These are phyloP conservation scores for Aspergillus nidulans DNA, from an alignment of 495 filamentous ascomycete genomes.

Conservation along the genomic window DNA sequence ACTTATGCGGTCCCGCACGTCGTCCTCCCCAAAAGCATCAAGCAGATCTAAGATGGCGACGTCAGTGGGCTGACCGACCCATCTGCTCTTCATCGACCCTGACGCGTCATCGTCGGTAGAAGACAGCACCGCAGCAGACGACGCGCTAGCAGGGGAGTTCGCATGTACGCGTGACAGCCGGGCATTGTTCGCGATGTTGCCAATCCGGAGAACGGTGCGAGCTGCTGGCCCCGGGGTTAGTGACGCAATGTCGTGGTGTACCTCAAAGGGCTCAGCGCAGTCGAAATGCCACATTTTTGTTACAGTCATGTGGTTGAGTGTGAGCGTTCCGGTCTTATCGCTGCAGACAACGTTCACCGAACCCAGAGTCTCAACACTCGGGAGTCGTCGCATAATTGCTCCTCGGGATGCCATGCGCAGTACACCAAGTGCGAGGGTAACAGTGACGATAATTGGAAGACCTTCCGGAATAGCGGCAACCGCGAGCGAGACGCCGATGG, in stretches of 20 bases:
- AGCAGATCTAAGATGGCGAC: conserved; percentile 91
- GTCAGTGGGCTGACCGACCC: conserved; percentile 96
- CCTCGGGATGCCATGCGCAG: conserved; percentile 90
- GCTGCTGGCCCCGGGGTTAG: conserved; percentile 65
- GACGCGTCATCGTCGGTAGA: conserved; percentile 65
- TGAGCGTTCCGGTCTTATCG: conserved; percentile 96
- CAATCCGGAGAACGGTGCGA: conserved; percentile 75
- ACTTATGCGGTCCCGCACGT: conserved; percentile 80
- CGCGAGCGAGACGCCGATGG: conserved; percentile 92
- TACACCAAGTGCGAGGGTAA: conserved; percentile 90
- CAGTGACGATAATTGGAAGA: conserved; percentile 95
- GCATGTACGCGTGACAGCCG: conserved; percentile 61
- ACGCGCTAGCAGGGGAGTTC: conserved; percentile 59
- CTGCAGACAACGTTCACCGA: conserved; percentile 98
- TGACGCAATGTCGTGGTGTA: conserved; percentile 64
- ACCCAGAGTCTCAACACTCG: conserved; percentile 95
- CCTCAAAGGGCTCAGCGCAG: conserved; percentile 61
- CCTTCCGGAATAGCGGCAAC: conserved; percentile 98
- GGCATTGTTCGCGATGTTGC: conserved; percentile 95
- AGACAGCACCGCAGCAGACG: conserved; percentile 70
- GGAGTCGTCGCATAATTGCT: conserved; percentile 90
- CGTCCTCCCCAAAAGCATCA: conserved; percentile 83
- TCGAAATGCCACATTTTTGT: conserved; percentile 96
- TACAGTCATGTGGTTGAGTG: conserved; percentile 97
- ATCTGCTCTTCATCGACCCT: conserved; percentile 68